Evolutionary conservation across 768 basidiomycete genomes (phyloP).

Genomic region (Erythrobasidium yunnanense): DNA sequence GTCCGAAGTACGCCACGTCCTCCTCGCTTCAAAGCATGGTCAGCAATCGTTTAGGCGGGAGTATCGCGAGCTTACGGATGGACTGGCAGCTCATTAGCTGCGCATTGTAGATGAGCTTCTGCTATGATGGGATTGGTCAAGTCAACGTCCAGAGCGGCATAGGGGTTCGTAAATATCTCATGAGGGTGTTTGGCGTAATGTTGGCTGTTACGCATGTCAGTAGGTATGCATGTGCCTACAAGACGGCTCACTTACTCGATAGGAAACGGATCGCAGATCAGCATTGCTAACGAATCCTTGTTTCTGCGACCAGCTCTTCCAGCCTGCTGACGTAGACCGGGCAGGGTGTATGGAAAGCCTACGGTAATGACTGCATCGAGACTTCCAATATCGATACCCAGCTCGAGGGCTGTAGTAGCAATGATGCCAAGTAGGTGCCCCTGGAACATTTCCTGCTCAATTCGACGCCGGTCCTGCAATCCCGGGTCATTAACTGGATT

Average conservation of each 20-base stretch:
- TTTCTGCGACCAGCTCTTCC: slow-evolving; percentile 73
- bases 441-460: slow-evolving; percentile 76
- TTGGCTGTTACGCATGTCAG: slow-evolving; percentile 40
- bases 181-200: slow-evolving; percentile 62
- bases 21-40: slow-evolving; percentile 41
- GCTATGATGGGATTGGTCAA: slow-evolving; percentile 61
- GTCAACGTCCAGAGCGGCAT: slow-evolving; percentile 58
- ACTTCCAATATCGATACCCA: slow-evolving; percentile 72
- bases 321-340: slow-evolving; percentile 79
- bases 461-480: slow-evolving; percentile 61
- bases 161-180: slow-evolving; percentile 55
- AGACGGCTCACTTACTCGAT: slow-evolving; percentile 54
- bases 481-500: background rate
- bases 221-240: no score
- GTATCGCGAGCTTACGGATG: slow-evolving; percentile 41
- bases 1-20: slow-evolving; percentile 65
- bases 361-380: slow-evolving; percentile 81
- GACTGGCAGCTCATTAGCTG: slow-evolving; percentile 73
- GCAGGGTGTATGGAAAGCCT: slow-evolving; percentile 66
- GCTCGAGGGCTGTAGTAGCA: slow-evolving; percentile 79
- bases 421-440: slow-evolving; percentile 73
- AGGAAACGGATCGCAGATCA: slow-evolving; percentile 55
- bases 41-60: no score
- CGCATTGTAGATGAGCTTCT: slow-evolving; percentile 80
- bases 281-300: slow-evolving; percentile 64